Evolutionary conservation across 441 rosid species (phyloP), one percentile per base, ranked within the genome.

Genomic region (Jatropha multifida): DNA sequence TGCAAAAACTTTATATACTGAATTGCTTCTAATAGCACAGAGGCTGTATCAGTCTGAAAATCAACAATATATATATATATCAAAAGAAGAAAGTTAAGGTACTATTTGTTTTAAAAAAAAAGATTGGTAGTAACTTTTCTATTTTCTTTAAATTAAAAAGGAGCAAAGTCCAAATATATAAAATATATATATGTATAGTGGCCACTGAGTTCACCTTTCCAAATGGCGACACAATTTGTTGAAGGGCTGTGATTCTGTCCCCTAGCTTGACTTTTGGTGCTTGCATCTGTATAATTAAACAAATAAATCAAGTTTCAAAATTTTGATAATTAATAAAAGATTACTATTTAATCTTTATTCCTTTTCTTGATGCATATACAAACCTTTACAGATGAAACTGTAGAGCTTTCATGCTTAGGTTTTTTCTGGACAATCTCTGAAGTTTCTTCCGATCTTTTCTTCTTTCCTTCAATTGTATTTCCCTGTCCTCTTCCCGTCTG

Each of bases 201-300:
- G 23, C 73, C 69, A 58, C 75, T 75, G 32, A 42, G 55, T 27
- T 72, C 74, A 93, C 98, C 98, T 90, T 91, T 80, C 98, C 98
- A 79, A 89, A 93, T 23, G 98, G 96, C 71, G 97, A 90, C 82
- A 93, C 97, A 79, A 93, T 93, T 82, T 91, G 98, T 79, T 93
- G 97, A 74, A 93, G 92, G 83, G 92, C 88, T 14, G 95, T 88
- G 86, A 93, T 87, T 84, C 82, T 90, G 74, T 93, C 97, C 42
- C 89, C 90, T 59, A 91, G 84, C 86, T 93, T 93, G 74, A 88
- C 92, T 91, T 91, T 93, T 68, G 98, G 91, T 80, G 83, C 83
- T 86, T 89, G 92, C 82, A 82, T 76, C 83, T 67, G 38, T 77
- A 76, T 55, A 48, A n/a, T 12, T 44, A 71, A 51, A 20, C 62